A percentile compares a stretch with the other conserved stretches of the same genome.
Evolutionary conservation across 2,329 filamentous ascomycete species (phyloP).

Genomic region (Salinomyces thailandicus): DNA sequence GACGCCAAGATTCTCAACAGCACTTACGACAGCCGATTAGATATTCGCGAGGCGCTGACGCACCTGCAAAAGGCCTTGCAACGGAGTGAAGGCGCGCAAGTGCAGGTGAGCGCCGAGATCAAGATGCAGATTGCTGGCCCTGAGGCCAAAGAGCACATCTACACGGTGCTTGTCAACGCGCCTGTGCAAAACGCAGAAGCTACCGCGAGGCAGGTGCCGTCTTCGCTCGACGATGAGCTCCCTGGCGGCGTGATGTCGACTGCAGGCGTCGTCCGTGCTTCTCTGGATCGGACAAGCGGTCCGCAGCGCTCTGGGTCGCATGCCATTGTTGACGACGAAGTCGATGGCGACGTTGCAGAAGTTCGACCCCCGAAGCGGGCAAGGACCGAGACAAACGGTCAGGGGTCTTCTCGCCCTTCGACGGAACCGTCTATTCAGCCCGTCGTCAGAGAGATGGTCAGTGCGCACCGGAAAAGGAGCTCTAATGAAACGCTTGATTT

Average conservation of each 20-base stretch:
- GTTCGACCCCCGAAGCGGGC: conserved; percentile 11
- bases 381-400: conserved; percentile 8
- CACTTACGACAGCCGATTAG: conserved; percentile 12
- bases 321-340: conserved; percentile 7
- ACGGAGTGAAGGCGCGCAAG: conserved; percentile 8
- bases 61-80: conserved; percentile 14
- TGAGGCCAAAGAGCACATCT: conserved; percentile 12
- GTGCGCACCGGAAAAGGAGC: no score
- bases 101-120: conserved; percentile 15
- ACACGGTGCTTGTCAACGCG: conserved; percentile 13
- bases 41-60: conserved; percentile 13
- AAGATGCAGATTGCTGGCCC: conserved; percentile 12
- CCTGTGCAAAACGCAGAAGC: conserved; percentile 9
- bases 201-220: conserved; percentile 9
- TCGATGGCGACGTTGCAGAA: conserved; percentile 8
- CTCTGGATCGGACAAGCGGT: no score
- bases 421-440: no score
- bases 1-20: conserved; percentile 14
- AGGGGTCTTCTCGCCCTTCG: neutral
- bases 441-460: no score
- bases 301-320: neutral
- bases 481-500: conserved; percentile 3
- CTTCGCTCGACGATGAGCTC: neutral
- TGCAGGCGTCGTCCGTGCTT: neutral
- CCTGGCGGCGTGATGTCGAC: neutral